phyloP scores from a whole-genome alignment of 164 flowering plant species.

The Vitis rupestris region DNA sequence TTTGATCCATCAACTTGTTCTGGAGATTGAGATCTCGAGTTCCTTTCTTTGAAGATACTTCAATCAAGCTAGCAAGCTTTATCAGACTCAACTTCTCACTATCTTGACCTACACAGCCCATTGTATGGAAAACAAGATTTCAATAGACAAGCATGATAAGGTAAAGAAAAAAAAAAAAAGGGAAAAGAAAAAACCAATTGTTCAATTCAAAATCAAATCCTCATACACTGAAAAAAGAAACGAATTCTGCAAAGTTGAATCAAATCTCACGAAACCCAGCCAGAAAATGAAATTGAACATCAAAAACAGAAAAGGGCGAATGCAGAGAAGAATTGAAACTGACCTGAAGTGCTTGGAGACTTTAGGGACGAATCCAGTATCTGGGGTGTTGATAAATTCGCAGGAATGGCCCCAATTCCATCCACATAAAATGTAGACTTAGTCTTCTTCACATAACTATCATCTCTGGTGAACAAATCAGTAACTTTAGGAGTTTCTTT shows the following conservation, averaged over 20 bases:
- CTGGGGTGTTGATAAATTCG: conserved; percentile 23
- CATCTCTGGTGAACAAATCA: conserved; percentile 57
- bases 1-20: conserved; percentile 60
- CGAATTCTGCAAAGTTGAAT: no score
- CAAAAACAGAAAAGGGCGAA: background rate
- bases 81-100: conserved; percentile 73
- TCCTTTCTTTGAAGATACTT: conserved; percentile 72
- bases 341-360: conserved; percentile 31
- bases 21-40: conserved; percentile 56
- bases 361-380: conserved; percentile 42
- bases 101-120: conserved; percentile 57
- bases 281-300: background rate
- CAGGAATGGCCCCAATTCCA: conserved; percentile 35
- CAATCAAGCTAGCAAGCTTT: conserved; percentile 79
- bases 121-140: background rate
- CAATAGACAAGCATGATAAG: background rate
- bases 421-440: conserved; percentile 36
- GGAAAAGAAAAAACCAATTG: background rate
- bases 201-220: background rate
- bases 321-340: conserved; percentile 11
- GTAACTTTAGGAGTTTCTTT: conserved; percentile 12
- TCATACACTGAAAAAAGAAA: no score
- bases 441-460: conserved; percentile 51
- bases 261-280: no score
- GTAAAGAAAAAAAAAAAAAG: background rate